Percentiles rank a stretch among this genome's conserved stretches.
These are phyloP conservation scores for Mycena maculata DNA, from an alignment of 768 basidiomycete genomes.

Conservation along the genomic window DNA sequence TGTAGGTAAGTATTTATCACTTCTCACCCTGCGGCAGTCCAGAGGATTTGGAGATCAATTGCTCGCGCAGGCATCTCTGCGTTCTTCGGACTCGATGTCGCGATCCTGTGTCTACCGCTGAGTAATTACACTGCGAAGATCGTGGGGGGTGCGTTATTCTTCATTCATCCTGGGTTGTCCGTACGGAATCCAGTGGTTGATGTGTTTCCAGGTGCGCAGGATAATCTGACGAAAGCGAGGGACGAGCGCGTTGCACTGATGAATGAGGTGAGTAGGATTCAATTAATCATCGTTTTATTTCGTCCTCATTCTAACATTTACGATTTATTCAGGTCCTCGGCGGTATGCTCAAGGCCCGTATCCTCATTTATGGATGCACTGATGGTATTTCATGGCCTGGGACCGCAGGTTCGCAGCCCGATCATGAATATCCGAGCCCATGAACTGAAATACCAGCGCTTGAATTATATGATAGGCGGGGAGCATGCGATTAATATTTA, in stretches of 20 bases:
- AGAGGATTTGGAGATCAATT: no score
- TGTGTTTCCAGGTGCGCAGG: conserved; percentile 63
- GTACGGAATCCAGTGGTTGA: not conserved
- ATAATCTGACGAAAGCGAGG: conserved; percentile 82
- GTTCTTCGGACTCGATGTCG: conserved; percentile 84
- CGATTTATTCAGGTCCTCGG: conserved; percentile 72
- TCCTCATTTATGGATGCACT: no score
- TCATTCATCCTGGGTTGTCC: not conserved
- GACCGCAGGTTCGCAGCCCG: no score
- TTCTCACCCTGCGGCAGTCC: no score
- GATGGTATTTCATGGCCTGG: no score
- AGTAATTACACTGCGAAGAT: conserved; percentile 88
- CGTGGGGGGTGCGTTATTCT: conserved; percentile 57
- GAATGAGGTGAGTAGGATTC: conserved; percentile 70
- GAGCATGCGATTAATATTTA: no score
- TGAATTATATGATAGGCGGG: no score
- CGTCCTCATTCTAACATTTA: not conserved
- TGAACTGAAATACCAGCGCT: no score
- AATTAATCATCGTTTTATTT: conserved; percentile 62
- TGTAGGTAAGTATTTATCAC: conserved; percentile 58
- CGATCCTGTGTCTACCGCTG: conserved; percentile 75
- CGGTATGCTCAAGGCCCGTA: conserved; percentile 79
- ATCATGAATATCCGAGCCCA: no score
- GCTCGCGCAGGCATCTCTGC: no score
- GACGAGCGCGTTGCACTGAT: conserved; percentile 80